A percentile compares a stretch with the other conserved stretches of the same genome.
These are phyloP conservation scores for Fusarium pseudonygamai DNA, from an alignment of 2,329 filamentous ascomycete species.

Conservation along the genomic window DNA sequence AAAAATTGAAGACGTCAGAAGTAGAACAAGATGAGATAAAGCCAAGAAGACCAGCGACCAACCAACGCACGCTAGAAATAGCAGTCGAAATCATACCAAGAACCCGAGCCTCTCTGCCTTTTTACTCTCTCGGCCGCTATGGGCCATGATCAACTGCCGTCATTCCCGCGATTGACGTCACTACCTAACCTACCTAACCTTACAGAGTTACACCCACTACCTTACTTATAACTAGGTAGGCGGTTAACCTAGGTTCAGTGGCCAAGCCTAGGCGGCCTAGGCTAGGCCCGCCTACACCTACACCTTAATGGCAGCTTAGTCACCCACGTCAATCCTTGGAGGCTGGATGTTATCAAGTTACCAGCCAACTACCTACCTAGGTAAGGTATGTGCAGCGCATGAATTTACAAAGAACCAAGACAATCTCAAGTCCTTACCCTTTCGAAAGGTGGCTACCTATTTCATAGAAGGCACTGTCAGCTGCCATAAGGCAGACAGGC, in stretches of 20 bases:
- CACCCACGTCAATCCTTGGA: background rate
- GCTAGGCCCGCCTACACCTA: background rate
- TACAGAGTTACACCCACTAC: background rate
- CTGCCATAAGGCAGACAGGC: background rate
- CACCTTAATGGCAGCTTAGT: background rate
- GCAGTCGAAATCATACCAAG: conserved; percentile 7
- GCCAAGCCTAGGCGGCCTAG: background rate
- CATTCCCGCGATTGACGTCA: conserved; percentile 37
- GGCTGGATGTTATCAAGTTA: background rate
- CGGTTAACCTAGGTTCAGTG: background rate
- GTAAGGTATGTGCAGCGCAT: background rate
- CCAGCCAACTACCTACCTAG: background rate
- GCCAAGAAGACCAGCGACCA: conserved; percentile 16
- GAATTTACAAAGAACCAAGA: background rate
- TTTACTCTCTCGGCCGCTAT: conserved; percentile 6
- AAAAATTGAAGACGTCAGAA: conserved; percentile 31
- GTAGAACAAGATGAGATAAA: conserved; percentile 7
- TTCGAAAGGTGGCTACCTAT: background rate
- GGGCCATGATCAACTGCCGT: conserved; percentile 32
- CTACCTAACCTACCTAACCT: background rate
- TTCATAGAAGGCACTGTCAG: background rate
- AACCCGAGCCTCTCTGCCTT: background rate
- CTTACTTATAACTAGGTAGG: background rate
- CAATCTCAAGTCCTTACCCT: background rate
- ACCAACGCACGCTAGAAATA: conserved; percentile 10